Conservation (phyloP, 2,329 filamentous ascomycete species). For the Fusarium sp. region DNA sequence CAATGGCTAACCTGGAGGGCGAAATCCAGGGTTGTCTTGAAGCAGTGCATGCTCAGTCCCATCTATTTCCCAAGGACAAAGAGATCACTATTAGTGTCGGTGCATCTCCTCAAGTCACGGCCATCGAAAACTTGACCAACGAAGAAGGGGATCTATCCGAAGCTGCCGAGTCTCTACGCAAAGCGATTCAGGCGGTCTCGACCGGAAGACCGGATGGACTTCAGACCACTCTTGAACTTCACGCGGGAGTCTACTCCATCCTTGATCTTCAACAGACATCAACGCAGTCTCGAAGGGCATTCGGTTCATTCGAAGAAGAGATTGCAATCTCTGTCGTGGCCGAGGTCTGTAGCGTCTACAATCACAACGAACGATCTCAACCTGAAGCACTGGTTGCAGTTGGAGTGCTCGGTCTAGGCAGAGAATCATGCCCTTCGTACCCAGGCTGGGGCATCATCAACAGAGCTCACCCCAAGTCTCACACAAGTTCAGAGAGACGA, state of each 20-base stretch:
- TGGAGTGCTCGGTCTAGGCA: conserved; percentile 67
- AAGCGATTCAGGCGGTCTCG: neutral
- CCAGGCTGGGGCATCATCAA: conserved; percentile 69
- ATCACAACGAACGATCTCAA: conserved; percentile 42
- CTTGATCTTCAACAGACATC: conserved; percentile 74
- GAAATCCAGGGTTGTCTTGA: conserved; percentile 47
- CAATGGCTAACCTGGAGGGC: conserved; percentile 43
- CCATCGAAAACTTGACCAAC: conserved; percentile 40
- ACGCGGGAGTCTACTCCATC: conserved; percentile 73
- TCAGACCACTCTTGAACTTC: conserved; percentile 61
- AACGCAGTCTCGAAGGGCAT: conserved; percentile 55
- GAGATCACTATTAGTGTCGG: conserved; percentile 45
- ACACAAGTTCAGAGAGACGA: neutral
- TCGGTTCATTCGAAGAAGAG: conserved; percentile 50
- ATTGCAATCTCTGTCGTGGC: conserved; percentile 68
- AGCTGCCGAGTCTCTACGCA: conserved; percentile 3
- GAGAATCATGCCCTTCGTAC: conserved; percentile 70
- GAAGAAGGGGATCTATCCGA: neutral
- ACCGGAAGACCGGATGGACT: conserved; percentile 1
- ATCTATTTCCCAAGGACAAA: conserved; percentile 23
- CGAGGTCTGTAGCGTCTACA: conserved; percentile 71
- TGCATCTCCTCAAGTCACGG: conserved; percentile 46
- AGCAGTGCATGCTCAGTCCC: conserved; percentile 21
- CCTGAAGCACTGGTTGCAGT: conserved; percentile 67
- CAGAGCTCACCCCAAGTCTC: conserved; percentile 42